phyloP scores from a whole-genome alignment of 192 early-diverging fungal species.

The Polychytrium aggregatum region DNA sequence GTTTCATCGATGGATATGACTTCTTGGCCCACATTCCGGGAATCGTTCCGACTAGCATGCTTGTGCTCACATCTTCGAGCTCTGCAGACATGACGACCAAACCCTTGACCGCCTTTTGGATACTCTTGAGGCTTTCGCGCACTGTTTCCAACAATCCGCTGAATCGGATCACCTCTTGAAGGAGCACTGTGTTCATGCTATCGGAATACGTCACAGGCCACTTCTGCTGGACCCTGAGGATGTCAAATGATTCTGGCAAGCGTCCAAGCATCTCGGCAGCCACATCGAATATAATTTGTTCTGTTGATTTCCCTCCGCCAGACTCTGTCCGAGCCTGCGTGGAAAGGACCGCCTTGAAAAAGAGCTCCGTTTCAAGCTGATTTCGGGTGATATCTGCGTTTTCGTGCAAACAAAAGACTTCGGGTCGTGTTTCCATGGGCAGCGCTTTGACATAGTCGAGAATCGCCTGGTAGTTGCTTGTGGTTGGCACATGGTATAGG shows the following conservation, averaged over 20 bases:
- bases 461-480: slow-evolving; percentile 25
- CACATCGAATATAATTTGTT: slow-evolving; percentile 42
- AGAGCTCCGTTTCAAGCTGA: slow-evolving; percentile 44
- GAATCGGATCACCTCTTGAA: slow-evolving; percentile 49
- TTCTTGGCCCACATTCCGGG: slow-evolving; percentile 43
- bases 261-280: slow-evolving; percentile 41
- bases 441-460: slow-evolving; percentile 39
- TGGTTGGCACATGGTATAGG: slow-evolving; percentile 32
- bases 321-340: slow-evolving; percentile 34
- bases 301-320: slow-evolving; percentile 33
- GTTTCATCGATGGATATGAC: slow-evolving; percentile 50
- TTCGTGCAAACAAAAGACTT: slow-evolving; percentile 49
- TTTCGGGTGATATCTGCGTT: slow-evolving; percentile 53
- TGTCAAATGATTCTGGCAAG: slow-evolving; percentile 37
- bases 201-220: slow-evolving; percentile 48
- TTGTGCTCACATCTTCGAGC: slow-evolving; percentile 43
- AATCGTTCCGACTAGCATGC: slow-evolving; percentile 40
- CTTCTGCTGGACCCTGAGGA: slow-evolving; percentile 25
- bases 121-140: slow-evolving; percentile 38
- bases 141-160: slow-evolving; percentile 39
- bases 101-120: slow-evolving; percentile 54
- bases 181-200: slow-evolving; percentile 52
- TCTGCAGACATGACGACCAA: slow-evolving; percentile 50
- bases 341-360: slow-evolving; percentile 39
- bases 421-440: slow-evolving; percentile 43